Percentiles rank a stretch among this genome's conserved stretches.
phyloP scores from a whole-genome alignment of 2,329 filamentous ascomycete genomes.

The Fusarium oligoseptatum region DNA sequence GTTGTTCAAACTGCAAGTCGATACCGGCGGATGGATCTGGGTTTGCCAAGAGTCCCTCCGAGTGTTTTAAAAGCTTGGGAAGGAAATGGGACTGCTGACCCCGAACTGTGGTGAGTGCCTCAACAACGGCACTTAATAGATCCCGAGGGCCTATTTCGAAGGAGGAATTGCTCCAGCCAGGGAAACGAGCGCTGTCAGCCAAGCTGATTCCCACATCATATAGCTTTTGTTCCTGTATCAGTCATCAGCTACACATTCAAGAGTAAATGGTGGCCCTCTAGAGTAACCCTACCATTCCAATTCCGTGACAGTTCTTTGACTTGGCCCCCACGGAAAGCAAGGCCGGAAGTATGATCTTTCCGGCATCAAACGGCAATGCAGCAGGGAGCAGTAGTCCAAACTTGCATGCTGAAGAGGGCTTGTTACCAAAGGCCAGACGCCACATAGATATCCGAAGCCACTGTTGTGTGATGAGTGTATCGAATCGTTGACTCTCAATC shows the following conservation, averaged over 20 bases:
- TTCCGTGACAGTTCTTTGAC: slow-evolving; percentile 51
- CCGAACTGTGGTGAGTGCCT: slow-evolving; percentile 42
- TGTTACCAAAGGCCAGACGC: slow-evolving; percentile 47
- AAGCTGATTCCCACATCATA: slow-evolving; percentile 51
- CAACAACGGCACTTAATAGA: slow-evolving; percentile 45
- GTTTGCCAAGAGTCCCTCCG: slow-evolving; percentile 25
- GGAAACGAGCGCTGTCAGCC: slow-evolving; percentile 44
- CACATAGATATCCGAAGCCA: slow-evolving; percentile 51
- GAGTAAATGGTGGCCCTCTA: rapidly evolving
- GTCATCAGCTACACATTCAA: neutral
- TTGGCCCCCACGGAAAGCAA: slow-evolving; percentile 43
- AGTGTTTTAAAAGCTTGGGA: slow-evolving; percentile 46
- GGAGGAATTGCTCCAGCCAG: slow-evolving; percentile 33
- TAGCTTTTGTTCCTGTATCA: slow-evolving; percentile 48
- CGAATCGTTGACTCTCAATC: slow-evolving; percentile 50
- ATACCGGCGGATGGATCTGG: slow-evolving; percentile 32
- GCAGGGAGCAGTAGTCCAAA: slow-evolving; percentile 37
- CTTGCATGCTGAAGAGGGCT: slow-evolving; percentile 37
- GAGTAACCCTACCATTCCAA: slow-evolving; percentile 45
- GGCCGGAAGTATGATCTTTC: slow-evolving; percentile 46
- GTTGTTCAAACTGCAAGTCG: slow-evolving; percentile 12
- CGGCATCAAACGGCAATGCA: slow-evolving; percentile 48
- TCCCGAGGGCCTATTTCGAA: slow-evolving; percentile 48
- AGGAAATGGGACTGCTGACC: slow-evolving; percentile 47
- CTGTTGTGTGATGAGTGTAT: slow-evolving; percentile 51